Evolutionary conservation across 768 basidiomycete genomes (phyloP).

Genomic region (Leucocoprinus leucothites): DNA sequence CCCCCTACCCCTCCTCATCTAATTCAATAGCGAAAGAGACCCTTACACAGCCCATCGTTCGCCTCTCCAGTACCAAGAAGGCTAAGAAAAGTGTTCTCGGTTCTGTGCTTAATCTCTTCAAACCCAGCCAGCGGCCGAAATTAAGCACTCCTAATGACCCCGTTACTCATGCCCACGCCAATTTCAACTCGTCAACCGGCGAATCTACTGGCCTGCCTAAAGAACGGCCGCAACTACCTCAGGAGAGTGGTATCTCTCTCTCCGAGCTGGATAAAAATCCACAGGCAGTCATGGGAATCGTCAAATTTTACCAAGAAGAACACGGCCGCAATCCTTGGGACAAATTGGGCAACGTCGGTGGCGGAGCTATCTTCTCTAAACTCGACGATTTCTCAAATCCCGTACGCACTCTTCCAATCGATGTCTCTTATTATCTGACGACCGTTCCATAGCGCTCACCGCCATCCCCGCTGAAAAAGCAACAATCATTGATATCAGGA

Average conservation of each 20-base stretch:
- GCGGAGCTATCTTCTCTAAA: too few relatives aligned
- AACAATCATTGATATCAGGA: too few relatives aligned
- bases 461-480: too few relatives aligned
- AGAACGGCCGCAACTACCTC: constrained; percentile 97
- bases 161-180: constrained; percentile 98
- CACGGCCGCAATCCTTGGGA: constrained; percentile 85
- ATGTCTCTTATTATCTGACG: too few relatives aligned
- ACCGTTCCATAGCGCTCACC: too few relatives aligned
- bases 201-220: constrained; percentile 98
- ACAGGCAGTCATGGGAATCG: constrained; percentile 97
- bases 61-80: constrained; percentile 34
- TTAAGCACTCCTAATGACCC: constrained; percentile 99
- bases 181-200: constrained; percentile 97
- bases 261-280: constrained; percentile 97
- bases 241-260: constrained; percentile 93
- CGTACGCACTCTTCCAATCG: too few relatives aligned
- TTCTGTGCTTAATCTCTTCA: constrained; percentile 69
- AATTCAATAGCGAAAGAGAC: too few relatives aligned
- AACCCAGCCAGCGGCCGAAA: constrained; percentile 64
- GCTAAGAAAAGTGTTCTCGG: constrained; percentile 70
- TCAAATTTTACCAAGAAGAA: constrained; percentile 98
- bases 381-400: too few relatives aligned
- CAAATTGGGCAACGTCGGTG: constrained; percentile 68
- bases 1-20: constrained; percentile 13
- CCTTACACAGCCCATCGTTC: too few relatives aligned